phyloP scores from a whole-genome alignment of 1,284 basidiomycete species.

The Lentinula novae-zelandiae region DNA sequence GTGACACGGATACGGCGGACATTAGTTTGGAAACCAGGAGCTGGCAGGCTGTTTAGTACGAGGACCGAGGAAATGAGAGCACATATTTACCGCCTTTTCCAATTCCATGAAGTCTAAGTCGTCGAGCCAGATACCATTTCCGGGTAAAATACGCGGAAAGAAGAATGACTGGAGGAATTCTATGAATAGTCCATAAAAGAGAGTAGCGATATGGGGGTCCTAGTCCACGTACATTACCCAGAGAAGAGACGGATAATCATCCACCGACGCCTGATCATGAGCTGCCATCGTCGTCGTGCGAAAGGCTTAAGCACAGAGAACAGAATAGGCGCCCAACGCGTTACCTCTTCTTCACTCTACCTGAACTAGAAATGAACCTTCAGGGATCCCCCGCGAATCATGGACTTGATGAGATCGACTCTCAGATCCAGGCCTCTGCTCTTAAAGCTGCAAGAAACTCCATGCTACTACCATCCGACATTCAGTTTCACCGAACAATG shows the following conservation, averaged over 20 bases:
- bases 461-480: constrained; percentile 59
- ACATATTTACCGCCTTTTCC: constrained; percentile 43
- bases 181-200: constrained; percentile 15
- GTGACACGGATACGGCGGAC: constrained; percentile 43
- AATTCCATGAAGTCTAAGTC: constrained; percentile 41
- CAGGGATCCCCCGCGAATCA: constrained; percentile 9
- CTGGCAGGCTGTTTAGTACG: constrained; percentile 21
- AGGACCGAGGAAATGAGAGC: neutral
- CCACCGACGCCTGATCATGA: constrained; percentile 9
- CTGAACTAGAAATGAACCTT: neutral
- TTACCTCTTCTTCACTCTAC: neutral
- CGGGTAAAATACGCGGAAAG: constrained; percentile 40
- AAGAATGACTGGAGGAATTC: constrained; percentile 39
- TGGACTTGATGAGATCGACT: constrained; percentile 38
- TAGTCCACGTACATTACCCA: constrained; percentile 34
- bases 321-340: neutral
- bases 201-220: neutral
- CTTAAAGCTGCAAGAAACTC: constrained; percentile 60
- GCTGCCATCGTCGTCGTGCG: neutral
- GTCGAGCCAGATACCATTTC: constrained; percentile 44
- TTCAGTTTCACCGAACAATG: constrained; percentile 83
- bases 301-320: no score
- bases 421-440: constrained; percentile 51
- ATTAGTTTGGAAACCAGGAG: constrained; percentile 48
- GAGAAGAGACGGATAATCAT: constrained; percentile 35